phyloP scores from a whole-genome alignment of 2,329 filamentous ascomycete species.

The Colletotrichum destructivum region DNA sequence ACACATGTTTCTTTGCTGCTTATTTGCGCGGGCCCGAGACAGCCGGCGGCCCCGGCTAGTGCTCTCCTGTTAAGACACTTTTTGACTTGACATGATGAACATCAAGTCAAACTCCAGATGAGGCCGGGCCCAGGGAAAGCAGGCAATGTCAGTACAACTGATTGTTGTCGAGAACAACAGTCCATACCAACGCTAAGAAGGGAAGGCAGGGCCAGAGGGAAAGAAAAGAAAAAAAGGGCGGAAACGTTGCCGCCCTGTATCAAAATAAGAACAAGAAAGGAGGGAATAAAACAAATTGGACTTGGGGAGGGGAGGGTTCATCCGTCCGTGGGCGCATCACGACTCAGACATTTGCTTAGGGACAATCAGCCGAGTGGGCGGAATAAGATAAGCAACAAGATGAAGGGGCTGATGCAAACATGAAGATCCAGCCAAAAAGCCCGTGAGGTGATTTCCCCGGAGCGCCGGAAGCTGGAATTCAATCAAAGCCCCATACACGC shows the following conservation, averaged over 20 bases:
- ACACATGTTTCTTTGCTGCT: not conserved
- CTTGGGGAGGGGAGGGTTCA: not conserved
- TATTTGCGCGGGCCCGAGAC: constrained; percentile 31
- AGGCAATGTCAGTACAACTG: not conserved
- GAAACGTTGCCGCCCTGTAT: constrained; percentile 33
- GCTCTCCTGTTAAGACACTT: constrained; percentile 18
- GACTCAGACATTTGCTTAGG: constrained; percentile 26
- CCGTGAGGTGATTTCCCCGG: not conserved
- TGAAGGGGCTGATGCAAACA: constrained; percentile 26
- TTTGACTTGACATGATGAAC: not conserved
- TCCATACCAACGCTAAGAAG: too few relatives aligned
- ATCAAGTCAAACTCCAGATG: not conserved
- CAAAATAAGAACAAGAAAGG: constrained; percentile 9
- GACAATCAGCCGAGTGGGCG: constrained; percentile 28
- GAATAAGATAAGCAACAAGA: constrained; percentile 31
- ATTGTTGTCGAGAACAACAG: not conserved
- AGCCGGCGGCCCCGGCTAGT: constrained; percentile 19
- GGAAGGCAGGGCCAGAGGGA: not conserved
- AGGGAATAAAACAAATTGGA: constrained; percentile 3
- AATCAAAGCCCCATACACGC: not conserved
- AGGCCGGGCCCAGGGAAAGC: too few relatives aligned
- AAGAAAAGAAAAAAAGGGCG: not conserved
- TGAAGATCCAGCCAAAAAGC: constrained; percentile 10
- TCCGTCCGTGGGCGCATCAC: constrained; percentile 32
- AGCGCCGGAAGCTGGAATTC: not conserved